phyloP scores from a whole-genome alignment of 345 rosid genomes.

The Noccaea bulbosa region DNA sequence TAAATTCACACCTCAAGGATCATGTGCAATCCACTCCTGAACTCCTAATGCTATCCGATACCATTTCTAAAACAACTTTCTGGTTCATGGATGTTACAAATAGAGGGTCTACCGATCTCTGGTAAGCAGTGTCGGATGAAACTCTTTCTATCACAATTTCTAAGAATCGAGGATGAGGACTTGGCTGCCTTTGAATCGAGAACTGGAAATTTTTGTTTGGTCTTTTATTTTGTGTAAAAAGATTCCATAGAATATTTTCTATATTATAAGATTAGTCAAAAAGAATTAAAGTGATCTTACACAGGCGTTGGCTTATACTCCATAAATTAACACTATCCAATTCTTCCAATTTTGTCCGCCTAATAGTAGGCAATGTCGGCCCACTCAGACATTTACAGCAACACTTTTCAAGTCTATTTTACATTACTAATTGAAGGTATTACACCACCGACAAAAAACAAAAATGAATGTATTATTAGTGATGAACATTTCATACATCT shows the following conservation, averaged over 20 bases:
- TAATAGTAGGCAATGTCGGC: constrained; percentile 30
- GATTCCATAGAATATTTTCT: constrained; percentile 30
- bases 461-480: neutral
- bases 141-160: too few relatives aligned
- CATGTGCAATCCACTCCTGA: too few relatives aligned
- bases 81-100: too few relatives aligned
- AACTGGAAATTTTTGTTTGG: too few relatives aligned
- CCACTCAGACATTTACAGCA: constrained; percentile 36
- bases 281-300: constrained; percentile 13
- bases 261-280: constrained; percentile 19
- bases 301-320: neutral
- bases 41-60: too few relatives aligned
- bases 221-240: neutral
- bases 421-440: neutral
- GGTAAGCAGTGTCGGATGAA: too few relatives aligned
- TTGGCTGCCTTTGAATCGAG: too few relatives aligned
- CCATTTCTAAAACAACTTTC: too few relatives aligned
- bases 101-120: too few relatives aligned
- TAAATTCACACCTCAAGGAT: too few relatives aligned
- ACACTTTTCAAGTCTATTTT: neutral
- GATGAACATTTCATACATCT: neutral
- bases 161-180: too few relatives aligned
- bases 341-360: constrained; percentile 1
- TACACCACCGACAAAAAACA: too few relatives aligned
- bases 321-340: constrained; percentile 31